A percentile compares a stretch with the other conserved stretches of the same genome.
phyloP scores from a whole-genome alignment of 2,329 filamentous ascomycete genomes.

The Penicillium sp. region DNA sequence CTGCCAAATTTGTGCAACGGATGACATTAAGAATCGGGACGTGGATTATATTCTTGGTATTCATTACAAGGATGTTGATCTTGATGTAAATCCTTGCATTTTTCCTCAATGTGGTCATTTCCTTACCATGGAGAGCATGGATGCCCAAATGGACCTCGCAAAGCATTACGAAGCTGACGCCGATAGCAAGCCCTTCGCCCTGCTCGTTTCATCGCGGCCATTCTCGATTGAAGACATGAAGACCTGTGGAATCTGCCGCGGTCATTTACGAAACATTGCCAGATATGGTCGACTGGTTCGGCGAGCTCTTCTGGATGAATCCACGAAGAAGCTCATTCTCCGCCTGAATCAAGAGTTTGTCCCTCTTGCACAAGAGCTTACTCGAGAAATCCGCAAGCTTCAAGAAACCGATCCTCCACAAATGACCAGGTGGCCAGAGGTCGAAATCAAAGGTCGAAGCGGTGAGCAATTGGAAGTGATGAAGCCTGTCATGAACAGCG shows the following conservation, averaged over 20 bases:
- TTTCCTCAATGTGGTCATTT: conserved; percentile 66
- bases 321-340: conserved; percentile 64
- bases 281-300: conserved; percentile 65
- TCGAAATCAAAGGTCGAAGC: conserved; percentile 14
- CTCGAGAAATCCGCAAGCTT: conserved; percentile 1
- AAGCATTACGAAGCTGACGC: conserved; percentile 30
- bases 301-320: conserved; percentile 61
- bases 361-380: conserved; percentile 40
- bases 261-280: conserved; percentile 56
- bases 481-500: conserved; percentile 17
- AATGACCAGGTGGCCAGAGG: background rate
- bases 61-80: conserved; percentile 61
- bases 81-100: conserved; percentile 62
- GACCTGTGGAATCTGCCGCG: conserved; percentile 61
- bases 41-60: conserved; percentile 61
- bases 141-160: conserved; percentile 58
- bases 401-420: background rate
- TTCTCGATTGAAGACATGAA: conserved; percentile 54
- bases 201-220: conserved; percentile 39
- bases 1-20: conserved; percentile 58
- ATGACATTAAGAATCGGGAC: conserved; percentile 44
- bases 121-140: conserved; percentile 60
- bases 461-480: conserved; percentile 27
- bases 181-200: conserved; percentile 23
- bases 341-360: conserved; percentile 50